phyloP scores from a whole-genome alignment of 2,329 filamentous ascomycete genomes.

The Fusarium anthophilum region DNA sequence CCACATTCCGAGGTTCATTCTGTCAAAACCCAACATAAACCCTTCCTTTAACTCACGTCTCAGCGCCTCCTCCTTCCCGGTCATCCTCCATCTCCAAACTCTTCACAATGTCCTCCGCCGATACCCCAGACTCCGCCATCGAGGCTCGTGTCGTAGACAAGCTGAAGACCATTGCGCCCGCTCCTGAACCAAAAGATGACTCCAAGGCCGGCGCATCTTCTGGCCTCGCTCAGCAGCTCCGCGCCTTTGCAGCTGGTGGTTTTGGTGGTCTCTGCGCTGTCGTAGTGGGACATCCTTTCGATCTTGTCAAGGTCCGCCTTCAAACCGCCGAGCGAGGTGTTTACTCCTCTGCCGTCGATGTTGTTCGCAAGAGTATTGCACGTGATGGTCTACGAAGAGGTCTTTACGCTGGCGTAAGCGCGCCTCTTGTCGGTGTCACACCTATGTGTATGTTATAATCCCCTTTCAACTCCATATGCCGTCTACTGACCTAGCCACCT shows the following conservation, averaged over 20 bases:
- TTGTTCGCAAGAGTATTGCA: constrained; percentile 87
- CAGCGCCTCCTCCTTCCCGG: not conserved
- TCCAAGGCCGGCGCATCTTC: constrained; percentile 51
- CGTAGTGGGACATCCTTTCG: constrained; percentile 94
- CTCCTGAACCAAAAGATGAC: constrained; percentile 55
- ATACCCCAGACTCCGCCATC: constrained; percentile 40
- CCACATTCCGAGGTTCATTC: constrained; percentile 23
- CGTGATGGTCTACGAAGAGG: constrained; percentile 83
- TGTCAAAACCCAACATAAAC: constrained; percentile 11
- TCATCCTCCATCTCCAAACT: not conserved
- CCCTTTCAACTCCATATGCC: not conserved
- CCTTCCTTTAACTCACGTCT: not conserved
- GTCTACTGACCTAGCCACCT: not conserved
- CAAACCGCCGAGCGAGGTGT: constrained; percentile 96
- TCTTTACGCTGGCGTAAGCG: constrained; percentile 95
- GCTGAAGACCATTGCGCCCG: constrained; percentile 56
- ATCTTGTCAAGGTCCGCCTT: constrained; percentile 95
- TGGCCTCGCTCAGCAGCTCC: constrained; percentile 64
- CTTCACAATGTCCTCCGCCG: constrained; percentile 39
- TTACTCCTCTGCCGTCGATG: constrained; percentile 90
- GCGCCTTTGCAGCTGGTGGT: constrained; percentile 87
- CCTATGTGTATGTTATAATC: constrained; percentile 86
- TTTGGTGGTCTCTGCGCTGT: constrained; percentile 96
- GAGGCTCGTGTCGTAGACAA: constrained; percentile 52
- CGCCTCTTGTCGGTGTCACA: constrained; percentile 93